Evolutionary conservation across 768 basidiomycete species (phyloP).

Genomic region (Suillus bovinus): DNA sequence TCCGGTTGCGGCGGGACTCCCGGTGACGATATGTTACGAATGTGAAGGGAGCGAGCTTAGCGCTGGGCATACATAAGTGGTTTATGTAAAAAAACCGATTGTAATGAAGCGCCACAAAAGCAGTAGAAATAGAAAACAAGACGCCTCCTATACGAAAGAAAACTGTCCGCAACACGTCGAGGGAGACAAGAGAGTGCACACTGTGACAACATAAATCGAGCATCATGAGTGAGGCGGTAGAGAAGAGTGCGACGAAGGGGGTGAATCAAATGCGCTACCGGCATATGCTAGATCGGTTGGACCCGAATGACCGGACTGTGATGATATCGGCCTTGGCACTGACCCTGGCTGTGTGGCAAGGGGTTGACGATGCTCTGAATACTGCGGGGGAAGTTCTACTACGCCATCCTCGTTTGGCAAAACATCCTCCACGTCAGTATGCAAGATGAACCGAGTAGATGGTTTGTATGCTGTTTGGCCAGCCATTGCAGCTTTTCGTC

Average conservation of each 20-base stretch:
- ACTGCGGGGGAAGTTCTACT: constrained; percentile 77
- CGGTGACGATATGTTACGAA: background rate
- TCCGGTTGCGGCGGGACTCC: background rate
- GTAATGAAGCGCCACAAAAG: background rate
- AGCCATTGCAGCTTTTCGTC: constrained; percentile 59
- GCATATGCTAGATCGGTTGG: constrained; percentile 16
- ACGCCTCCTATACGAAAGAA: background rate
- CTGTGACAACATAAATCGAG: background rate
- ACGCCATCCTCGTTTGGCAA: constrained; percentile 49
- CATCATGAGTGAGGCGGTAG: constrained; percentile 17
- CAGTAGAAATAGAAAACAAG: background rate
- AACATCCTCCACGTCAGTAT: constrained; percentile 68
- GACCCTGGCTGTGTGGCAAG: background rate
- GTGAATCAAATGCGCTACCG: constrained; percentile 12
- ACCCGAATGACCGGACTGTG: constrained; percentile 6
- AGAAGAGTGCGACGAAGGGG: constrained; percentile 7
- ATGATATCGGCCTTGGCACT: constrained; percentile 19
- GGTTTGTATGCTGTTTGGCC: constrained; percentile 40
- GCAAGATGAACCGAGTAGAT: constrained; percentile 60
- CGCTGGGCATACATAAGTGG: constrained; percentile 12
- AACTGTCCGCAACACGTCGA: constrained; percentile 5
- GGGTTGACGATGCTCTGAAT: constrained; percentile 49
- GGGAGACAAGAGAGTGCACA: background rate
- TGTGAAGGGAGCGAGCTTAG: constrained; percentile 8
- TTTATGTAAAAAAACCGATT: constrained; percentile 3